Conservation (phyloP, 2,329 filamentous ascomycete species). For the Bipolaris oryzae region DNA sequence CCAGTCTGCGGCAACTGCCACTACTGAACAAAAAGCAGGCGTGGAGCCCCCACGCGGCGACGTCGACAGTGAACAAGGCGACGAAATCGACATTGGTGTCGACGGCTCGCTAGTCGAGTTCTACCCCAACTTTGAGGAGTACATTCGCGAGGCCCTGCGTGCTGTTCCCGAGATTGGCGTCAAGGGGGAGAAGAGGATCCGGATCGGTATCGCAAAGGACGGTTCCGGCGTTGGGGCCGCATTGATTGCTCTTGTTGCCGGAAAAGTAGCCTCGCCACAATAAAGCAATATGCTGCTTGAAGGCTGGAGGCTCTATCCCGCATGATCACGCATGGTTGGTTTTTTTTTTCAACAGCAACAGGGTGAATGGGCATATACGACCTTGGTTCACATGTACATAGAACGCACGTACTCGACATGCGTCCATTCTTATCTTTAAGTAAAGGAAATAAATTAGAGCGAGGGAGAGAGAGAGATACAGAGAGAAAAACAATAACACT, state of each 20-base stretch:
- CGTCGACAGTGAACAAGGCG: constrained; percentile 57
- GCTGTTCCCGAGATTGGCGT: constrained; percentile 78
- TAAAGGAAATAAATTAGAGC: neutral
- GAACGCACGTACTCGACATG: neutral
- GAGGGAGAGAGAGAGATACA: too few species aligned
- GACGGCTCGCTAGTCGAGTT: constrained; percentile 95
- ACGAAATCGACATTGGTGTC: constrained; percentile 87
- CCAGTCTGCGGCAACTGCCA: constrained; percentile 41
- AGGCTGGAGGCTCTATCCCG: neutral
- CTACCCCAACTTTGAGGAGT: constrained; percentile 89
- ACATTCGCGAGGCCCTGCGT: constrained; percentile 81
- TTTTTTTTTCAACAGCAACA: neutral
- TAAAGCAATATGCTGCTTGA: neutral
- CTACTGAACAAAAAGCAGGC: constrained; percentile 44
- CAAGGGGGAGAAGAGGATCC: constrained; percentile 80
- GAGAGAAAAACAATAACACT: neutral
- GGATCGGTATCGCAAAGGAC: constrained; percentile 96
- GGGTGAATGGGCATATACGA: neutral
- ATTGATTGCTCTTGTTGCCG: constrained; percentile 88
- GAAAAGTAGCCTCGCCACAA: constrained; percentile 51
- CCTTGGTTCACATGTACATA: neutral
- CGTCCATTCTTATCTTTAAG: neutral
- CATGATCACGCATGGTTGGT: neutral
- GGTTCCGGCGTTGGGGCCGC: constrained; percentile 95
- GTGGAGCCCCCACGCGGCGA: constrained; percentile 41